These are phyloP conservation scores for Physaria fendleri DNA, from an alignment of 345 rosid genomes.

Conservation along the genomic window DNA sequence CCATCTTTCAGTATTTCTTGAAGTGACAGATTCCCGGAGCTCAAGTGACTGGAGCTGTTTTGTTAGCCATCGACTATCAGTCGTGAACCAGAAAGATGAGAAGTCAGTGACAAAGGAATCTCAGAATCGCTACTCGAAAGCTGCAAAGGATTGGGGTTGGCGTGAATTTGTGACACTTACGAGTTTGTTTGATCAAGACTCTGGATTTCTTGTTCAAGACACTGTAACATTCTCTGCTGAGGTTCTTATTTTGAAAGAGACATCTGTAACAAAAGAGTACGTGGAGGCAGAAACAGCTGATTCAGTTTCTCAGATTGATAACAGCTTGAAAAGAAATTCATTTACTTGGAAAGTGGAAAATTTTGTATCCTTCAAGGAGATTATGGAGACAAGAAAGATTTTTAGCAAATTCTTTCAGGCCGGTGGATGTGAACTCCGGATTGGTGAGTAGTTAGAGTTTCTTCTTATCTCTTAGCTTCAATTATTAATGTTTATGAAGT, in stretches of 20 bases:
- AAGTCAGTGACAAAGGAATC: slow-evolving; percentile 97
- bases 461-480: slow-evolving; percentile 9
- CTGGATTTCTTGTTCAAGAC: slow-evolving; percentile 96
- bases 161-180: slow-evolving; percentile 93
- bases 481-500: slow-evolving; percentile 21
- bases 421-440: slow-evolving; percentile 99
- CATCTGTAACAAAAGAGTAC: slow-evolving; percentile 57
- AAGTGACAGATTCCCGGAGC: slow-evolving; percentile 95
- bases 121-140: slow-evolving; percentile 97
- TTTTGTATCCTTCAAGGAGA: slow-evolving; percentile 92
- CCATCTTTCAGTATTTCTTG: slow-evolving; percentile 99
- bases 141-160: slow-evolving; percentile 99
- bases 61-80: slow-evolving; percentile 96
- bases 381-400: slow-evolving; percentile 97
- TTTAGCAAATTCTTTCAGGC: slow-evolving; percentile 99
- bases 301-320: slow-evolving; percentile 46
- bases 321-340: slow-evolving; percentile 63
- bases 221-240: slow-evolving; percentile 91
- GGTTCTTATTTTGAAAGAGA: slow-evolving; percentile 98
- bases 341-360: slow-evolving; percentile 99
- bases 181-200: slow-evolving; percentile 96
- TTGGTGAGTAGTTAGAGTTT: slow-evolving; percentile 64
- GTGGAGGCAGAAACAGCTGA: slow-evolving; percentile 36
- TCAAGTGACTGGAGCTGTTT: slow-evolving; percentile 99
- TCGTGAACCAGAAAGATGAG: slow-evolving; percentile 91